A percentile compares a stretch with the other conserved stretches of the same genome.
Conservation (phyloP, 1,284 basidiomycete genomes). For the Fomitopsis betulina region DNA sequence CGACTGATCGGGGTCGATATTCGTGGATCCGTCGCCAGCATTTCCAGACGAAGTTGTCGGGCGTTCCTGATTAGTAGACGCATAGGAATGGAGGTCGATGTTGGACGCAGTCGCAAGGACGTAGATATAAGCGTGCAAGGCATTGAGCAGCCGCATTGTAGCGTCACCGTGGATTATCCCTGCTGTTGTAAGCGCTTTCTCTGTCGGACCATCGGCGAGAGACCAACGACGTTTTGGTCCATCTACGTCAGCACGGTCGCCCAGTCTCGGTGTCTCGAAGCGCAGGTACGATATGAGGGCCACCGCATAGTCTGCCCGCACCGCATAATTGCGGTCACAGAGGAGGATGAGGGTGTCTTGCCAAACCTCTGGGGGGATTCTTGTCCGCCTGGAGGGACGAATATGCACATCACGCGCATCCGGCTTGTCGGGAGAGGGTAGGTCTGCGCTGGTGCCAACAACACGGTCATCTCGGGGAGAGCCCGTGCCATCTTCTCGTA, state of each 20-base stretch:
- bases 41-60: conserved; percentile 11
- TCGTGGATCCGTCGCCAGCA: conserved; percentile 7
- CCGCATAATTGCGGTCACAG: conserved; percentile 69
- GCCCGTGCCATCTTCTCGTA: conserved; percentile 18
- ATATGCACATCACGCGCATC: conserved; percentile 15
- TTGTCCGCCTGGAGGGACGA: conserved; percentile 55
- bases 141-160: conserved; percentile 69
- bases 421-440: conserved; percentile 11
- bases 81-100: conserved; percentile 40
- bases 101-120: conserved; percentile 68
- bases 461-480: conserved; percentile 8
- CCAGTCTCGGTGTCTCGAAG: conserved; percentile 66
- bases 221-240: conserved; percentile 39
- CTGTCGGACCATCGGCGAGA: conserved; percentile 39
- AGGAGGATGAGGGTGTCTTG: conserved; percentile 83
- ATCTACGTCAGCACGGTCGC: conserved; percentile 42
- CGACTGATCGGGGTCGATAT: background rate
- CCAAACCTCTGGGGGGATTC: conserved; percentile 80
- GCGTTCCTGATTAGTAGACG: conserved; percentile 36
- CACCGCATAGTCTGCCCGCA: conserved; percentile 75
- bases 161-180: conserved; percentile 59
- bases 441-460: conserved; percentile 17
- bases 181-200: conserved; percentile 42
- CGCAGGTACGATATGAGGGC: conserved; percentile 70
- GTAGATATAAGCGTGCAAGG: conserved; percentile 75